A percentile compares a stretch with the other conserved stretches of the same genome.
These are phyloP conservation scores for Chionographis japonica DNA, from an alignment of 106 monocot species.

Conservation along the genomic window DNA sequence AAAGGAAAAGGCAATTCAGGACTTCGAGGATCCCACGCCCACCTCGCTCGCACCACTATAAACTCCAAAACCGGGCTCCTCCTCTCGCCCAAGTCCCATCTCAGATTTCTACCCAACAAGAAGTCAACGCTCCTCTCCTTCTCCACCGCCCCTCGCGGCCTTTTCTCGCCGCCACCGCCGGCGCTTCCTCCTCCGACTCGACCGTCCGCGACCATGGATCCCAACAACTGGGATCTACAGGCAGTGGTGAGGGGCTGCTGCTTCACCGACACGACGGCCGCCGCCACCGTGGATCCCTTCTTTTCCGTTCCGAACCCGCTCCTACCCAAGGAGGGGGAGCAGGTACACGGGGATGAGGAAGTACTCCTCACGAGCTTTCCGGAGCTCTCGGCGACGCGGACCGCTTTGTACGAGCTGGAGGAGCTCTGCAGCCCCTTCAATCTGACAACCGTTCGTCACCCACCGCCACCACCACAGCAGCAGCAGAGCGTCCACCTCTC, in stretches of 20 bases:
- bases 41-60: too few relatives aligned
- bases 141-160: too few relatives aligned
- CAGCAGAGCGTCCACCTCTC: background rate
- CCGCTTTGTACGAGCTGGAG: slow-evolving; percentile 23
- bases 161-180: too few relatives aligned
- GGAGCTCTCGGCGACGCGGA: slow-evolving; percentile 17
- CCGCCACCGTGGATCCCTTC: slow-evolving; percentile 5
- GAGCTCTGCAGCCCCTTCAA: slow-evolving; percentile 48
- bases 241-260: slow-evolving; percentile 63
- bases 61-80: too few relatives aligned
- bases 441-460: background rate
- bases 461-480: background rate
- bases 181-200: too few relatives aligned
- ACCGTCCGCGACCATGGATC: too few relatives aligned
- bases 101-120: too few relatives aligned
- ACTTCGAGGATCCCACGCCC: too few relatives aligned
- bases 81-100: too few relatives aligned
- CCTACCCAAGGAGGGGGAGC: too few relatives aligned
- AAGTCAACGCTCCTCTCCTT: too few relatives aligned
- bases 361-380: slow-evolving; percentile 18
- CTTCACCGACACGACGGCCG: background rate
- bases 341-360: background rate
- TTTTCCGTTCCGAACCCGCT: slow-evolving; percentile 10
- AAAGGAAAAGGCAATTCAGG: too few relatives aligned
- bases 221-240: slow-evolving; percentile 48